Evolutionary conservation across 305 asterid genomes (phyloP), one percentile per base, ranked within the genome.

Genomic region (Fraxinus latifolia): DNA sequence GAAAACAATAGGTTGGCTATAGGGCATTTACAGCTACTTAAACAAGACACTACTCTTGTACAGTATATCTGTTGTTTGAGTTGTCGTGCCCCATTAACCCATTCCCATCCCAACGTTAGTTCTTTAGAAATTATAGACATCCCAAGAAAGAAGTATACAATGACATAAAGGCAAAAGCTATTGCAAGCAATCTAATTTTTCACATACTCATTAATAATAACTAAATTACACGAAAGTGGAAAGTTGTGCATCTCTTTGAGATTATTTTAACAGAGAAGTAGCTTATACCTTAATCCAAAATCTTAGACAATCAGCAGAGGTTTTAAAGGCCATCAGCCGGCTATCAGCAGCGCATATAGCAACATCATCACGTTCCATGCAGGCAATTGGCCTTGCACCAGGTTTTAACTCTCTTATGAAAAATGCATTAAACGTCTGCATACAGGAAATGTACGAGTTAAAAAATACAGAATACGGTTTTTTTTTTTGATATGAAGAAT

Each of bases 341-440:
- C 99, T 72, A 90, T 96, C 99, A 84, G 97, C 99, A 37, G 92
- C 99, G 84, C 94, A 92, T 23, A 96, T 94, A 4, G 98, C 97
- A 87, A 93, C 80, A 77, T 93, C 95, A 80, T 93, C 95, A 85
- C 89, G 71, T 37, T 89, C 98, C 76, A 44, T 33, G 81, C 79
- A 83, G 39, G 95, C 68, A 77, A 95, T 88, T 78, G 98, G 97
- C 89, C 99, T 90, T 39, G 89, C 92, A 23, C 93, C 92, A 81
- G 90, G 92, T 90, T 92, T 94, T 81, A 95, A 85, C 87, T 95
- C 99, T 88, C 99, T 91, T 83, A 94, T 91, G 78, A 95, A 95
- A 75, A 95, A 95, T 75, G 94, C 97, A 37, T 95, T 95, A 85
- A 95, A 95, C 74, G 98, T 95, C 99, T 95, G 92, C 86, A 85